Evolutionary conservation across 208 protist genomes (phyloP).

Genomic region (Trypanosoma boissoni): DNA sequence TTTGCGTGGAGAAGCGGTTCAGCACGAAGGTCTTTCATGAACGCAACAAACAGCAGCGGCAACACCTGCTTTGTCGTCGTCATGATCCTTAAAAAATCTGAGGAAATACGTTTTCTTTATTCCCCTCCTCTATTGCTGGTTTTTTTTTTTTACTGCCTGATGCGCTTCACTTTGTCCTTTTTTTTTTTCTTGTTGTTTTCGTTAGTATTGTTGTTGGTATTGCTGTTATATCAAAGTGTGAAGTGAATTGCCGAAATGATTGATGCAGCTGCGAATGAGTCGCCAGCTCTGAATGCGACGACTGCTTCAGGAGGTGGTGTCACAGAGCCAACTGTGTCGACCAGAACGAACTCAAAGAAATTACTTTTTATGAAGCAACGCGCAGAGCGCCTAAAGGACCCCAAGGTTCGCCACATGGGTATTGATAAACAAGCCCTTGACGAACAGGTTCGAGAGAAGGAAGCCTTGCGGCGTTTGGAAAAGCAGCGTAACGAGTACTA

Average conservation of each 20-base stretch:
- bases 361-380: constrained; percentile 85
- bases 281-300: constrained; percentile 9
- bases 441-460: constrained; percentile 90
- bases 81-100: too few species aligned
- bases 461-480: constrained; percentile 72
- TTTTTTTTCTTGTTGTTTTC: constrained; percentile 3
- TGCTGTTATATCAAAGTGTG: constrained; percentile 1
- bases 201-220: background rate
- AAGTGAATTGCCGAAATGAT: constrained; percentile 2
- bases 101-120: too few species aligned
- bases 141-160: background rate
- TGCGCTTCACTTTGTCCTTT: background rate
- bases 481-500: constrained; percentile 86
- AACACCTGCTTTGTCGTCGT: too few species aligned
- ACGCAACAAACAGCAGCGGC: too few species aligned
- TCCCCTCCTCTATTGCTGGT: background rate
- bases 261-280: constrained; percentile 5
- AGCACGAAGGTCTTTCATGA: too few species aligned
- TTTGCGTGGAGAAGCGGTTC: too few species aligned
- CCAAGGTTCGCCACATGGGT: constrained; percentile 90
- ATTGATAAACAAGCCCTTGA: constrained; percentile 89
- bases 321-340: background rate
- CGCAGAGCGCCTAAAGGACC: constrained; percentile 86
- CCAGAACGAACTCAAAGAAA: constrained; percentile 55
- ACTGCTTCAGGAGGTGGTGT: background rate